Evolutionary conservation across 306 rosid species (phyloP).

Genomic region (Pueraria montana): DNA sequence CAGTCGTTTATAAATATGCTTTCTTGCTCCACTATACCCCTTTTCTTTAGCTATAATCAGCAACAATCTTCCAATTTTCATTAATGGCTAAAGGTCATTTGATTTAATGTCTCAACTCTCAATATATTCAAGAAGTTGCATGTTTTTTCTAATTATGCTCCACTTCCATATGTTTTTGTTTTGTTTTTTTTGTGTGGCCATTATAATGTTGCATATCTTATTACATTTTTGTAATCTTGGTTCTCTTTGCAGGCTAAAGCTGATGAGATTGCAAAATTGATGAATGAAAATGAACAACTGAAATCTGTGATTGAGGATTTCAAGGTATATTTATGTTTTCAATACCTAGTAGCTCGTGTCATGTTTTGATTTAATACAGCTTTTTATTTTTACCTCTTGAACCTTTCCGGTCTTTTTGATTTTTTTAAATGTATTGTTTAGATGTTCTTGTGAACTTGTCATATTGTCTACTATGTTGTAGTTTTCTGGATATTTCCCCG

Average conservation of each 20-base stretch:
- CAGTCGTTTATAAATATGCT: slow-evolving; percentile 27
- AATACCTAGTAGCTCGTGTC: slow-evolving; percentile 14
- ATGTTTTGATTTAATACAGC: slow-evolving; percentile 22
- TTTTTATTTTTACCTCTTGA: slow-evolving; percentile 25
- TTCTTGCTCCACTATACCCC: slow-evolving; percentile 9
- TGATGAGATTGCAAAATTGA: slow-evolving; percentile 92
- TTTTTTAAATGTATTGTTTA: slow-evolving; percentile 10
- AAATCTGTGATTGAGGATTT: slow-evolving; percentile 80
- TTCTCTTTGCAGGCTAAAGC: slow-evolving; percentile 86
- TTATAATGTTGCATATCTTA: slow-evolving; percentile 25
- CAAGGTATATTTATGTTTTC: slow-evolving; percentile 66
- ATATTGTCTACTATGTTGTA: slow-evolving; percentile 17
- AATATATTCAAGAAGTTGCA: slow-evolving; percentile 31
- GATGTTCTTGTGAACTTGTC: slow-evolving; percentile 9
- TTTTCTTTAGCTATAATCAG: slow-evolving; percentile 32
- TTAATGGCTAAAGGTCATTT: slow-evolving; percentile 16
- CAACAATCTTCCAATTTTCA: slow-evolving; percentile 7
- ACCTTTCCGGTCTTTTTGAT: slow-evolving; percentile 6
- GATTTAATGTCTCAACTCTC: slow-evolving; percentile 23
- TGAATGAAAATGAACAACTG: slow-evolving; percentile 95
- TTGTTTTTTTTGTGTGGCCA: slow-evolving; percentile 20
- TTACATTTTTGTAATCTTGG: slow-evolving; percentile 31
- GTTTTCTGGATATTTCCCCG: not conserved
- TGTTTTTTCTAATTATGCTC: slow-evolving; percentile 34
- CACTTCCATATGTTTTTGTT: slow-evolving; percentile 29